Evolutionary conservation across 805 yeast species (phyloP).

Genomic region (Suhomyces vadensis): DNA sequence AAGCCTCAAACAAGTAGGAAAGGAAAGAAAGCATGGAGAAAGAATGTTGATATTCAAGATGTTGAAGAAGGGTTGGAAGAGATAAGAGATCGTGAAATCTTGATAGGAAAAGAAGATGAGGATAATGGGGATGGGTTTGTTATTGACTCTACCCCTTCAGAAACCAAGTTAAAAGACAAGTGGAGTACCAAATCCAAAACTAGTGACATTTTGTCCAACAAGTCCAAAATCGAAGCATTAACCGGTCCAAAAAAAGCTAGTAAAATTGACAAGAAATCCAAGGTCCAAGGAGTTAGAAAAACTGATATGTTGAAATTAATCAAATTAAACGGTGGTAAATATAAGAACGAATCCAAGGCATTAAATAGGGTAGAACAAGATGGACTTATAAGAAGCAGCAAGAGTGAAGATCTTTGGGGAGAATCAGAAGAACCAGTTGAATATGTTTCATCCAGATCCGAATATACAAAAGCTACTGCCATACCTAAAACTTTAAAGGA

Average conservation of each 20-base stretch:
- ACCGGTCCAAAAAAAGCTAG: conserved; percentile 12
- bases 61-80: conserved; percentile 70
- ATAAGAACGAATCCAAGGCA: conserved; percentile 52
- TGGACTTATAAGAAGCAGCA: conserved; percentile 56
- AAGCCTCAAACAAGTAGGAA: conserved; percentile 79
- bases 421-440: conserved; percentile 19
- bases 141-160: conserved; percentile 43
- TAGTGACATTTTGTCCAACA: conserved; percentile 65
- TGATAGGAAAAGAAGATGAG: conserved; percentile 46
- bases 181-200: conserved; percentile 52
- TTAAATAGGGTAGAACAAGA: conserved; percentile 60
- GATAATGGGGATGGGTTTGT: conserved; percentile 52
- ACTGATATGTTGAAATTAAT: conserved; percentile 65
- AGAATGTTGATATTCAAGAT: conserved; percentile 84
- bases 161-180: conserved; percentile 25
- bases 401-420: conserved; percentile 71
- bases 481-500: conserved; percentile 56
- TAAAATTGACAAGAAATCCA: conserved; percentile 28
- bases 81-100: conserved; percentile 59
- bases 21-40: conserved; percentile 91
- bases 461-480: conserved; percentile 44
- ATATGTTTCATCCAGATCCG: conserved; percentile 17
- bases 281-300: conserved; percentile 62
- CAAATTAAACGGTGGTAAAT: conserved; percentile 71
- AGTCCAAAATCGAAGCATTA: conserved; percentile 77